Conservation (phyloP, 1,139 yeast genomes). For the Candida labiduridarum region DNA sequence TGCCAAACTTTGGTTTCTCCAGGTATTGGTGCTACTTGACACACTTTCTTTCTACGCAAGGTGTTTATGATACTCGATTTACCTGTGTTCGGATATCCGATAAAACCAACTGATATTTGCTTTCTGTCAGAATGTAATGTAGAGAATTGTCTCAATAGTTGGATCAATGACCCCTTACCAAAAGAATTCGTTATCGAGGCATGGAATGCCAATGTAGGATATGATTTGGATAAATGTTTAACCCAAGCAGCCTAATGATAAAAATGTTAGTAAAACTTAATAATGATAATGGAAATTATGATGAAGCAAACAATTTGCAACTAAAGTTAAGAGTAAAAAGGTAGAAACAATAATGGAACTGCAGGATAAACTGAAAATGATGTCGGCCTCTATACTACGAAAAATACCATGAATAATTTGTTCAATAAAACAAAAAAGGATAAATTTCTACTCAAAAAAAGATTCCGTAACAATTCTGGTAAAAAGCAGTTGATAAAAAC, state of each 20-base stretch:
- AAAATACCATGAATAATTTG: conserved; percentile 34
- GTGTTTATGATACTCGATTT: conserved; percentile 96
- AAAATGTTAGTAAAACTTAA: conserved; percentile 45
- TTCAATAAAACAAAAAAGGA: conserved; percentile 20
- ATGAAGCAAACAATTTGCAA: not conserved
- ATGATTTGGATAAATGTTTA: conserved; percentile 85
- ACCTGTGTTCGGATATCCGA: conserved; percentile 97
- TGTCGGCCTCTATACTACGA: conserved; percentile 82
- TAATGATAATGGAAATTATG: not conserved
- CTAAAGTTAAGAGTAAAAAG: not conserved
- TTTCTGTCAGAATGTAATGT: conserved; percentile 89
- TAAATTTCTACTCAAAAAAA: conserved; percentile 65
- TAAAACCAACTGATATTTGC: conserved; percentile 95
- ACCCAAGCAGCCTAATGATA: conserved; percentile 93
- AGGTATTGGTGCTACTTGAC: conserved; percentile 97
- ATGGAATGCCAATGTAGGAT: conserved; percentile 96
- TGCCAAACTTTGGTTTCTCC: conserved; percentile 99
- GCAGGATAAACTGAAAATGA: conserved; percentile 12
- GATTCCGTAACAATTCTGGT: conserved; percentile 45
- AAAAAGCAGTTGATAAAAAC: conserved; percentile 45
- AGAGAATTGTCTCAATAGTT: conserved; percentile 89
- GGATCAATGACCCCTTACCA: conserved; percentile 96
- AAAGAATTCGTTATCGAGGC: conserved; percentile 97
- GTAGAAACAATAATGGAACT: conserved; percentile 4
- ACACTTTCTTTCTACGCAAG: conserved; percentile 89